These are phyloP conservation scores for Gyrodon tennesseensis DNA, from an alignment of 1,284 basidiomycete species.

Conservation along the genomic window DNA sequence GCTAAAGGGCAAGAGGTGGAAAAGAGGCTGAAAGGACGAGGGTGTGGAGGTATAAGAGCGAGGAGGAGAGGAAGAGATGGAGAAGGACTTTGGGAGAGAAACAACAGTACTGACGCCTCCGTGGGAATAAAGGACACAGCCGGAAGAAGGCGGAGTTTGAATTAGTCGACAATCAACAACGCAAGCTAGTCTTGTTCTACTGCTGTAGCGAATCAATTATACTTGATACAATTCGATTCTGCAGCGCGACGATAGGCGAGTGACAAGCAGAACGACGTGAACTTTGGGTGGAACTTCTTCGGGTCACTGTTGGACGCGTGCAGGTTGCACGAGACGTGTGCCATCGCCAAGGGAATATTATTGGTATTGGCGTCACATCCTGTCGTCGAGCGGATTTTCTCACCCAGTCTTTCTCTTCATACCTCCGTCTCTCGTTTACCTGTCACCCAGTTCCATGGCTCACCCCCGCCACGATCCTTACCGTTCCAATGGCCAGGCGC, in stretches of 20 bases:
- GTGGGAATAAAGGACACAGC: constrained; percentile 42
- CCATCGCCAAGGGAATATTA: constrained; percentile 6
- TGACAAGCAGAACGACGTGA: not conserved
- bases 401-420: not conserved
- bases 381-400: constrained; percentile 32
- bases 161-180: constrained; percentile 12
- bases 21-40: constrained; percentile 30
- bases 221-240: no score
- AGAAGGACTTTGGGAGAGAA: constrained; percentile 41
- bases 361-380: not conserved
- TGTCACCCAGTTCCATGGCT: constrained; percentile 49
- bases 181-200: not conserved
- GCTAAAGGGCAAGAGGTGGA: constrained; percentile 26
- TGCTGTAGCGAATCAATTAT: not conserved
- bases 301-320: not conserved
- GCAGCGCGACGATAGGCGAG: not conserved
- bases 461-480: constrained; percentile 54
- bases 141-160: constrained; percentile 37
- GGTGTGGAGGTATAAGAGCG: constrained; percentile 38
- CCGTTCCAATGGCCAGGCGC: constrained; percentile 33
- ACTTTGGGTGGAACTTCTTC: not conserved
- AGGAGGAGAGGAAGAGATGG: constrained; percentile 40
- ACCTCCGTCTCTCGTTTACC: not conserved
- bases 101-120: constrained; percentile 40
- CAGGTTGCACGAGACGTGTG: not conserved